These are phyloP conservation scores for Mucor saturninus DNA, from an alignment of 371 early-diverging fungal genomes.

Conservation along the genomic window DNA sequence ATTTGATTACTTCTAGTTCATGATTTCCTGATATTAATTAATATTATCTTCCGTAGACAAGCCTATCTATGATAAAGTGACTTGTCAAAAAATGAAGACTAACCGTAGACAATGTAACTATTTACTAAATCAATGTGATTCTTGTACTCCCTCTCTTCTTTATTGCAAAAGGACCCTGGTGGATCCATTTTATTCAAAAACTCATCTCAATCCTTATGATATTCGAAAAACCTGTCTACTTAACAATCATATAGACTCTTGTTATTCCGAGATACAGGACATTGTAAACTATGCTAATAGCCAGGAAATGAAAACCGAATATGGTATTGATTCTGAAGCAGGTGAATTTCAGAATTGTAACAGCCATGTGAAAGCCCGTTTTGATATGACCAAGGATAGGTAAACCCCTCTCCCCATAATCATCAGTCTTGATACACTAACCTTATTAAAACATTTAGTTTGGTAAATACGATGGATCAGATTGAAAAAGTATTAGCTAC, in stretches of 20 bases:
- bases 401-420: background rate
- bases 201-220: background rate
- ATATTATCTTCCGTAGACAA: conserved; percentile 21
- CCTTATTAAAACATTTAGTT: background rate
- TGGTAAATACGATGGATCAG: background rate
- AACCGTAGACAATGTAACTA: conserved; percentile 73
- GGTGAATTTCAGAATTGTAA: conserved; percentile 9
- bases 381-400: background rate
- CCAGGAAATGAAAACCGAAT: conserved; percentile 68
- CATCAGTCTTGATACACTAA: background rate
- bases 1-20: background rate
- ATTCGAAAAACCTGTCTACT: background rate
- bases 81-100: conserved; percentile 73
- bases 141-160: conserved; percentile 67
- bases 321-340: conserved; percentile 69
- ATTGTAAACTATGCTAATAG: conserved; percentile 77
- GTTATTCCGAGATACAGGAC: conserved; percentile 78
- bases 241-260: conserved; percentile 43
- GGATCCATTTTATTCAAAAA: background rate
- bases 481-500: background rate
- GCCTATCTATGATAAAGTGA: conserved; percentile 45
- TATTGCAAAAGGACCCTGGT: conserved; percentile 65
- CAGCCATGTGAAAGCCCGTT: conserved; percentile 1
- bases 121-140: conserved; percentile 81
- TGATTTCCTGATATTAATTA: background rate